These are phyloP conservation scores for Monosporascus sp. DNA, from an alignment of 2,329 filamentous ascomycete genomes.

Conservation along the genomic window DNA sequence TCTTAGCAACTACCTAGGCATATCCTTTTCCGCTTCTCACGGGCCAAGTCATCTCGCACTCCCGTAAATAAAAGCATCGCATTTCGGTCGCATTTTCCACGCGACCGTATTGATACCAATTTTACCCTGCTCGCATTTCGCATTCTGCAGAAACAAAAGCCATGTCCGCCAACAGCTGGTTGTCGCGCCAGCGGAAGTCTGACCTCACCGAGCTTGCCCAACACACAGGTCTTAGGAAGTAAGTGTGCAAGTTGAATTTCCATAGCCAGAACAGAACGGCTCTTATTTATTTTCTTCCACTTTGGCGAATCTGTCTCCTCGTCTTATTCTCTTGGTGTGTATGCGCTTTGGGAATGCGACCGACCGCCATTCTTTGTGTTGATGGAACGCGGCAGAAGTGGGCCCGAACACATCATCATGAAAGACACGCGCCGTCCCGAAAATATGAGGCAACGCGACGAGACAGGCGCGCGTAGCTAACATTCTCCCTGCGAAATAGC, in stretches of 20 bases:
- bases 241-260: conserved; percentile 33
- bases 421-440: conserved; percentile 13
- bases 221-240: conserved; percentile 67
- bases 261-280: neutral
- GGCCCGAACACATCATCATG: conserved; percentile 4
- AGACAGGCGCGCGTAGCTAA: conserved; percentile 14
- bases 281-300: conserved; percentile 2
- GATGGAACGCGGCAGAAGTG: neutral
- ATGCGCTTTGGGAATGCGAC: conserved; percentile 11
- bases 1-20: neutral
- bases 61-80: conserved; percentile 18
- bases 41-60: conserved; percentile 12
- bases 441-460: conserved; percentile 6
- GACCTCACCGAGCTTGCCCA: conserved; percentile 73
- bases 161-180: conserved; percentile 64
- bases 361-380: no score
- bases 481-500: conserved; percentile 37
- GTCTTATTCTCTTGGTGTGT: no score
- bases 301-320: neutral
- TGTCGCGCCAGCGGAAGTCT: conserved; percentile 76
- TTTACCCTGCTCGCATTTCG: conserved; percentile 5
- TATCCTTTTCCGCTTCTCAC: conserved; percentile 13
- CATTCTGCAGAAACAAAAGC: conserved; percentile 37
- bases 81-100: conserved; percentile 26
- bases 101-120: conserved; percentile 26